phyloP scores from a whole-genome alignment of 495 filamentous ascomycete species.

The Xylaria acuta region DNA sequence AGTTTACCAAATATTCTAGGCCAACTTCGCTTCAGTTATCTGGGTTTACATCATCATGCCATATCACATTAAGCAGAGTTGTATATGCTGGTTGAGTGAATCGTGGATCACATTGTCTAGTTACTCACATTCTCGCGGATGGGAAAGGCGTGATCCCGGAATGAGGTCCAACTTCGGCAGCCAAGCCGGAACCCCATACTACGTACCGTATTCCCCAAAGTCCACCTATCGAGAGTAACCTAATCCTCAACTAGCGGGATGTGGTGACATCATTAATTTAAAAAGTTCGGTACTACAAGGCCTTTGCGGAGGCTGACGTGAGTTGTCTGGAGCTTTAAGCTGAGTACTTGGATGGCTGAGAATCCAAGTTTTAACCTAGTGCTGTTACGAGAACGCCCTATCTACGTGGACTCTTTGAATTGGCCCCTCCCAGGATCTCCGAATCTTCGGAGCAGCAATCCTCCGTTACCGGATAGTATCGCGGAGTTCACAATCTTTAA shows the following conservation, averaged over 20 bases:
- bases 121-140: neutral
- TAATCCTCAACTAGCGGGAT: neutral
- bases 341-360: neutral
- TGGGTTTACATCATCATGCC: too few relatives aligned
- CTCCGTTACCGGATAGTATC: neutral
- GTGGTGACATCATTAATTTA: constrained; percentile 1
- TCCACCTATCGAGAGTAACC: neutral
- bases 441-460: constrained; percentile 2
- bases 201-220: neutral
- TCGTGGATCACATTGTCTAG: neutral
- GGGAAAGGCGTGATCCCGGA: neutral
- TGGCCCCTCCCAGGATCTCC: neutral
- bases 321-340: neutral
- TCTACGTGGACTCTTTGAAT: neutral
- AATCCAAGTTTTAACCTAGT: neutral
- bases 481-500: neutral
- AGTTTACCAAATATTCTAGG: neutral
- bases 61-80: neutral
- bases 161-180: neutral
- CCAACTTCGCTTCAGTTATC: neutral
- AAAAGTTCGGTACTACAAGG: neutral
- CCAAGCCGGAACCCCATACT: neutral
- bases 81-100: neutral
- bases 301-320: neutral
- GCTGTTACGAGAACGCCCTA: neutral